Conservation (phyloP, 2,329 filamentous ascomycete species). For the Gremmenia infestans region DNA sequence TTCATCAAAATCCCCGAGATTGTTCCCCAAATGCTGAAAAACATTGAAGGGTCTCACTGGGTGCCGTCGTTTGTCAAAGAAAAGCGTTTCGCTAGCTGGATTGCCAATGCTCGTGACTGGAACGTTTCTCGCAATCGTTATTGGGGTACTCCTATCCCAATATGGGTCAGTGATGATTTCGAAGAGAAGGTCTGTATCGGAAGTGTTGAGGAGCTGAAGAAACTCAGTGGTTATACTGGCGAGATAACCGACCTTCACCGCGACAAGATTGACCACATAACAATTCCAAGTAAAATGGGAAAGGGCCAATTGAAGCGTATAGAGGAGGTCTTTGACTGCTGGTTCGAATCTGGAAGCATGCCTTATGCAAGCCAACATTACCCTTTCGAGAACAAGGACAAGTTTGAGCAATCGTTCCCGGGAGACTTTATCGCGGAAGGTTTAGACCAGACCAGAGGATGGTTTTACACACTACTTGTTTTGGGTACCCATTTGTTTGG, state of each 20-base stretch:
- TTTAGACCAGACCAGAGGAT: slow-evolving; percentile 88
- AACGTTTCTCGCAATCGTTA: slow-evolving; percentile 91
- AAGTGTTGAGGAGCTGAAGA: slow-evolving; percentile 76
- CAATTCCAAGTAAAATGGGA: slow-evolving; percentile 83
- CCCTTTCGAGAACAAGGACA: slow-evolving; percentile 82
- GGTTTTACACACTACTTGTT: slow-evolving; percentile 93
- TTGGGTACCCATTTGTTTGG: slow-evolving; percentile 85
- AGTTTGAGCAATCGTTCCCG: slow-evolving; percentile 76
- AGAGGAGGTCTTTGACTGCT: slow-evolving; percentile 91
- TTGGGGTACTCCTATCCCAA: slow-evolving; percentile 88
- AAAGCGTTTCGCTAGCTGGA: slow-evolving; percentile 86
- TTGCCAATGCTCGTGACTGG: slow-evolving; percentile 87
- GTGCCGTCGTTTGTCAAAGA: slow-evolving; percentile 88
- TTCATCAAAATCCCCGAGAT: slow-evolving; percentile 84
- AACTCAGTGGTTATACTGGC: slow-evolving; percentile 80
- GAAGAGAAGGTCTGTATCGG: slow-evolving; percentile 84
- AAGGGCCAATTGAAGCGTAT: slow-evolving; percentile 78
- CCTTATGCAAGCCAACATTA: slow-evolving; percentile 89
- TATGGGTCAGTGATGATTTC: slow-evolving; percentile 88
- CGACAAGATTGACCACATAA: slow-evolving; percentile 90
- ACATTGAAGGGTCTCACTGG: slow-evolving; percentile 87
- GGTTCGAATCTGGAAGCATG: slow-evolving; percentile 97
- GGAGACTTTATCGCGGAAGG: slow-evolving; percentile 94
- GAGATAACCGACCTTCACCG: slow-evolving; percentile 83
- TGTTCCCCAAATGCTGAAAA: slow-evolving; percentile 83